Percentiles rank a stretch among this genome's conserved stretches.
Conservation (phyloP, 306 rosid species). For the Quercus gilva region DNA sequence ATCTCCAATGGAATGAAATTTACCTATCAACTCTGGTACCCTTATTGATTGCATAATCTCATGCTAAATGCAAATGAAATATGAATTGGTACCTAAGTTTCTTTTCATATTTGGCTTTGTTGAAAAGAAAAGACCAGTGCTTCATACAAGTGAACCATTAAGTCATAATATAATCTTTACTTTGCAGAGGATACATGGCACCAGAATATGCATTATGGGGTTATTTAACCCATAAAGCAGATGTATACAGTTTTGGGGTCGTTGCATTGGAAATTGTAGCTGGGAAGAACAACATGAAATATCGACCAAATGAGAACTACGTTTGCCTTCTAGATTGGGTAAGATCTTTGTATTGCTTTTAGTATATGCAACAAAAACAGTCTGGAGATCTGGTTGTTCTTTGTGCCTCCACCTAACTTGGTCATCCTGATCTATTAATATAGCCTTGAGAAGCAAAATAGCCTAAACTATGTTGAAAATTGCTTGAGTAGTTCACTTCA, state of each 20-base stretch:
- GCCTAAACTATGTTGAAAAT: too few species aligned
- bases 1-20: too few species aligned
- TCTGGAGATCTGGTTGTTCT: not conserved
- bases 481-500: too few species aligned
- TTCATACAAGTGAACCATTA: not conserved
- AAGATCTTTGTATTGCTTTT: not conserved
- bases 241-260: too few species aligned
- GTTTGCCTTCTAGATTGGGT: slow-evolving; percentile 68
- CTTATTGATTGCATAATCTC: too few species aligned
- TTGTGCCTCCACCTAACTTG: not conserved
- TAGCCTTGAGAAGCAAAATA: too few species aligned
- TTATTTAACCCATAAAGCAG: too few species aligned
- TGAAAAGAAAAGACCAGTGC: not conserved
- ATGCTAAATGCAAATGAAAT: not conserved
- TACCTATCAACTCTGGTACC: too few species aligned
- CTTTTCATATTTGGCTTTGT: not conserved
- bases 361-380: not conserved
- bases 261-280: slow-evolving; percentile 14
- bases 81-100: not conserved
- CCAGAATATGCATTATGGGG: too few species aligned
- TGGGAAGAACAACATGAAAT: slow-evolving; percentile 46
- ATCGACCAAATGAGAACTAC: slow-evolving; percentile 37
- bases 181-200: slow-evolving; percentile 40
- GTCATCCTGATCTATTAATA: too few species aligned
- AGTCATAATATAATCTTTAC: not conserved